Evolutionary conservation across 805 yeast species (phyloP).

Genomic region (Blastobotrys chiropterorum): DNA sequence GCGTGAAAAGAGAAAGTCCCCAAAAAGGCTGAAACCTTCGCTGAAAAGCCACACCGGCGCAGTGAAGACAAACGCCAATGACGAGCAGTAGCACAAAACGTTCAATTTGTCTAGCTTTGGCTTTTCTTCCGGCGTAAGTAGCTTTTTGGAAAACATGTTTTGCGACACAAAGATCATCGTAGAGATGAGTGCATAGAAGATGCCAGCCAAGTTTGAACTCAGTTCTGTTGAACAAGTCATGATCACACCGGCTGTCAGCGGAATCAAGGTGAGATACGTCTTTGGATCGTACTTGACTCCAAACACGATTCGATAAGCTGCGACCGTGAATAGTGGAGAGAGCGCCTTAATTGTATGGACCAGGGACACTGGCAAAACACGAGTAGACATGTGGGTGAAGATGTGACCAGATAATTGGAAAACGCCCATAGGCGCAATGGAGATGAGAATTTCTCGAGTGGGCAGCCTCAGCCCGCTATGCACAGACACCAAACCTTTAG

Average conservation of each 20-base stretch:
- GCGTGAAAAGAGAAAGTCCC: constrained; percentile 7
- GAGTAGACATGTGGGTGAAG: constrained; percentile 86
- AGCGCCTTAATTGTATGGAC: constrained; percentile 93
- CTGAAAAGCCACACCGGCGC: constrained; percentile 64
- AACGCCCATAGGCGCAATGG: constrained; percentile 86
- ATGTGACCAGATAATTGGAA: constrained; percentile 92
- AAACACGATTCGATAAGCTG: constrained; percentile 62
- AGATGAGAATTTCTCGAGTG: constrained; percentile 23
- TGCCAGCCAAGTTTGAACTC: constrained; percentile 49
- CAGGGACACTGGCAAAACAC: constrained; percentile 85
- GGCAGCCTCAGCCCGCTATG: constrained; percentile 24
- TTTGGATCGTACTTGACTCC: constrained; percentile 48
- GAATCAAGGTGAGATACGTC: constrained; percentile 75
- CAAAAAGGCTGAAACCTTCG: constrained; percentile 39
- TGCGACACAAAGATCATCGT: constrained; percentile 76
- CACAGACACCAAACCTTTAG: constrained; percentile 29
- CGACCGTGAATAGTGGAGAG: constrained; percentile 83
- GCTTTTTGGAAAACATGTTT: constrained; percentile 79
- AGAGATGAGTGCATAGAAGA: constrained; percentile 61
- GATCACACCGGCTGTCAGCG: constrained; percentile 81
- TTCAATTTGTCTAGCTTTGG: constrained; percentile 71
- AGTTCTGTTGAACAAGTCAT: constrained; percentile 43
- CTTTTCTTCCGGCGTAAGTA: constrained; percentile 43
- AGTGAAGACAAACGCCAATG: constrained; percentile 63
- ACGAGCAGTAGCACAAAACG: constrained; percentile 71